Evolutionary conservation across 306 rosid species (phyloP).

Genomic region (Crotalaria pallida): DNA sequence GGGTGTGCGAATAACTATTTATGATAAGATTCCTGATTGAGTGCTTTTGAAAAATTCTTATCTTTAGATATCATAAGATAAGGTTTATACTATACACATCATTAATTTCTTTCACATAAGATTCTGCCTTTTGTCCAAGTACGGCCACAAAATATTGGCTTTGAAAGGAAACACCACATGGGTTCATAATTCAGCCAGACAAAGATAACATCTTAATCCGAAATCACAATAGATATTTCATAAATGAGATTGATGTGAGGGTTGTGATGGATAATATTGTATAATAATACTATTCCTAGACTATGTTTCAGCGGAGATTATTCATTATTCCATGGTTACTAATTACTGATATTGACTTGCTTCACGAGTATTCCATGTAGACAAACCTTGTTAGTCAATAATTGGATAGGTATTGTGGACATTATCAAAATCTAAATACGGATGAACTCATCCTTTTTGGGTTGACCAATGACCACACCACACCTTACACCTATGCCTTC

Average conservation of each 20-base stretch:
- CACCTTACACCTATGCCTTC: not conserved
- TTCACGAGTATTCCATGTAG: not conserved
- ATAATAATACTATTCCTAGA: too few species aligned
- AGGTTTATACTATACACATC: constrained; percentile 3
- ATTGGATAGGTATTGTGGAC: not conserved
- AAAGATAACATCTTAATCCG: constrained; percentile 18
- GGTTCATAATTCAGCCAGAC: constrained; percentile 23
- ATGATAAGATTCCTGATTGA: constrained; percentile 28
- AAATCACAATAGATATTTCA: constrained; percentile 33
- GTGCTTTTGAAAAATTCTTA: constrained; percentile 30
- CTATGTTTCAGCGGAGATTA: not conserved
- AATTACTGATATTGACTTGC: constrained; percentile 6
- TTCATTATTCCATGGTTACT: constrained; percentile 21
- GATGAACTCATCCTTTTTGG: not conserved
- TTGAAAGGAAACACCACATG: constrained; percentile 19
- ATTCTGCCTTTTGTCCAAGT: constrained; percentile 15
- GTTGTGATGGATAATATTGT: too few species aligned
- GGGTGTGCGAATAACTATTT: constrained; percentile 34
- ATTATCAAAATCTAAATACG: not conserved
- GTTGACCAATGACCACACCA: not conserved
- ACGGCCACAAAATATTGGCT: not conserved
- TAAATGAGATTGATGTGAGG: constrained; percentile 22
- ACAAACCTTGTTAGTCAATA: not conserved
- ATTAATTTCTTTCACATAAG: not conserved
- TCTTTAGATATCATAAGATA: constrained; percentile 22